Conservation (phyloP, 192 early-diverging fungal genomes). For the Podila clonocystis region DNA sequence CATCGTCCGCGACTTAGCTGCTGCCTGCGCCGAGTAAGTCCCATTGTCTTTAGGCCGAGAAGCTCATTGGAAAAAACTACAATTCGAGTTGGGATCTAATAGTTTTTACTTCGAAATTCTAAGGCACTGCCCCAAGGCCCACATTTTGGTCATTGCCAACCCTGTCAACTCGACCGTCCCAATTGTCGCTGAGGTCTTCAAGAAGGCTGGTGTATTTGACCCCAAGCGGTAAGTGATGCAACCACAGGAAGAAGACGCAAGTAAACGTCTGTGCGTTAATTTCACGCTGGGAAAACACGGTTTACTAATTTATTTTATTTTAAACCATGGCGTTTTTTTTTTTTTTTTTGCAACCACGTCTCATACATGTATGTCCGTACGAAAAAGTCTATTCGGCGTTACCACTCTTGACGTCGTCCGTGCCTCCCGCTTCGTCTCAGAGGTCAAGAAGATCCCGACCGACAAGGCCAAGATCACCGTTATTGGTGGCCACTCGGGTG, state of each 20-base stretch:
- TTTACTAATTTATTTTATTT: conserved; percentile 3
- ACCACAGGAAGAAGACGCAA: not conserved
- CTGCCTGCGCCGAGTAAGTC: conserved; percentile 78
- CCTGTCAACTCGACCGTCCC: conserved; percentile 99
- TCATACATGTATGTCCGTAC: not conserved
- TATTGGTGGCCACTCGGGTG: conserved; percentile 95
- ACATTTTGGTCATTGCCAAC: conserved; percentile 94
- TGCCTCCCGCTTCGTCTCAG: conserved; percentile 89
- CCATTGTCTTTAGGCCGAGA: not conserved
- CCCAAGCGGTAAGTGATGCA: conserved; percentile 62
- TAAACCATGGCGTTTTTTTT: not conserved
- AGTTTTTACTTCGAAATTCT: conserved; percentile 1
- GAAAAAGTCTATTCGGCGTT: conserved; percentile 85
- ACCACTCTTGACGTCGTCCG: conserved; percentile 96
- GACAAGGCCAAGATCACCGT: conserved; percentile 79
- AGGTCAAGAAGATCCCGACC: conserved; percentile 79
- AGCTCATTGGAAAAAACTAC: not conserved
- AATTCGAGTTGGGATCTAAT: not conserved
- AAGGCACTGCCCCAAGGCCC: conserved; percentile 84
- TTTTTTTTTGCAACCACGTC: not conserved
- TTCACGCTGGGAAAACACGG: not conserved
- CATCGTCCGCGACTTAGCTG: conserved; percentile 88
- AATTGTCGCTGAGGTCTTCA: conserved; percentile 94
- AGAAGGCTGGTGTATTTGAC: conserved; percentile 90
- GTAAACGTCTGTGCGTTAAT: not conserved